Percentiles rank a stretch among this genome's conserved stretches.
Evolutionary conservation across 768 basidiomycete species (phyloP).

Genomic region (Tubosaeta sp.): DNA sequence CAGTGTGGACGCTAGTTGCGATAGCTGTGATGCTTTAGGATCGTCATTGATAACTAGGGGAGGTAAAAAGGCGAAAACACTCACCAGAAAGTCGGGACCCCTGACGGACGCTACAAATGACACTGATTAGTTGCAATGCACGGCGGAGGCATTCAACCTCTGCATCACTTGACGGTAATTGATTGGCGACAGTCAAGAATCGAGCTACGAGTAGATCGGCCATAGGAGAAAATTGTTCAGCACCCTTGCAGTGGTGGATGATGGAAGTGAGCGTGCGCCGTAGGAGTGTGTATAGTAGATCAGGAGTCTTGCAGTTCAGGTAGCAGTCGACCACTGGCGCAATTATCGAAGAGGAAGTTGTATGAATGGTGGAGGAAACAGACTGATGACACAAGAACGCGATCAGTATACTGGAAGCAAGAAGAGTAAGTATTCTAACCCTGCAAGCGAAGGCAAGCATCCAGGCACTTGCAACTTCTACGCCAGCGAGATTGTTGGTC

Average conservation of each 20-base stretch:
- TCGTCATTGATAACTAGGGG: background rate
- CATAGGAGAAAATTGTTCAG: slow-evolving; percentile 58
- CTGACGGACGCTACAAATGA: slow-evolving; percentile 60
- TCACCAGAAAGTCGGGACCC: slow-evolving; percentile 65
- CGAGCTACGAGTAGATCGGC: slow-evolving; percentile 49
- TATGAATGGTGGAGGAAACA: slow-evolving; percentile 80
- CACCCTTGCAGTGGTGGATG: slow-evolving; percentile 74
- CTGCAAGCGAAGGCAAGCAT: slow-evolving; percentile 76
- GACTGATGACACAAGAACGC: slow-evolving; percentile 35
- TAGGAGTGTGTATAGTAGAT: slow-evolving; percentile 49
- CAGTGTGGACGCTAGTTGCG: slow-evolving; percentile 32
- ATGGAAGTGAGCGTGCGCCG: slow-evolving; percentile 75
- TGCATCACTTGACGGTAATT: slow-evolving; percentile 1
- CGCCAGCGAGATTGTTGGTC: slow-evolving; percentile 42
- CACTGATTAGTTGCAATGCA: slow-evolving; percentile 51
- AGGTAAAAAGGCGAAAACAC: slow-evolving; percentile 18
- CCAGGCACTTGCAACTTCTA: slow-evolving; percentile 70
- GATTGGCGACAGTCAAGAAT: slow-evolving; percentile 24
- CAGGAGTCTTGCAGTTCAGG: slow-evolving; percentile 38
- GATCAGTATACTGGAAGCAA: background rate
- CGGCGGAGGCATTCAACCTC: slow-evolving; percentile 43
- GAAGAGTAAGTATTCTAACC: slow-evolving; percentile 34
- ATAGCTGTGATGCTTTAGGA: slow-evolving; percentile 34
- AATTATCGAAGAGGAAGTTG: slow-evolving; percentile 62
- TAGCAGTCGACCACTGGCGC: slow-evolving; percentile 53